Base-by-base conservation (phyloP, 331 rosid genomes). In the Acacia pycnantha region DNA sequence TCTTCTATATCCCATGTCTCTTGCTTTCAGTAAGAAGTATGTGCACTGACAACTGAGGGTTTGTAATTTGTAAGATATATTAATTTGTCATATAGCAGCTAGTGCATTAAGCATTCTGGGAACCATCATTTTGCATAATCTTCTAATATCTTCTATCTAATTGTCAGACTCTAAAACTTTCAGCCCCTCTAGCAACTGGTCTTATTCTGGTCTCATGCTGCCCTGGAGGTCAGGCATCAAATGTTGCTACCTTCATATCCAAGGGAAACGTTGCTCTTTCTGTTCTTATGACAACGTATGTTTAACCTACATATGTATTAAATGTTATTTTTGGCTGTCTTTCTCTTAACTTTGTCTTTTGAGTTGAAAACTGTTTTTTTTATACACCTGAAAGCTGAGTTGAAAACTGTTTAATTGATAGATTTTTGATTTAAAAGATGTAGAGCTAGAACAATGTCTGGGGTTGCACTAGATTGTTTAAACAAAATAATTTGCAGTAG, bases 211-310 rank as follows among this genome's bases (percentile, higher is more conserved):
- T 95, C 79, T 92, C 99, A 35, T 93, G 99, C 90, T 95, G 99
- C 90, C 98, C 98, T 76, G 98, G 98, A 82, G 97, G 98, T 70
- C 98, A 95, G 88, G 99, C 99, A 62, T 95, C 99, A 82, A 93
- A 95, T 77, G 99, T 93, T 82, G 97, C 99, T 22, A 95, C 98
- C 70, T 93, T 90, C 88, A 93, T 95, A 82, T 90, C 97, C 31
- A 95, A 91, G 85, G 99, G 99, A 85, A 95, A 95, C 68, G 97
- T 95, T 47, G 99, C 99, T 66, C 94, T 95, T 62, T 95, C 98
- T 71, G 98, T 95, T 89, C 97, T 95, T 66, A 92, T 93, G 97
- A 93, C 97, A 73, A 95, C 91, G 99, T 93, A 92, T 80, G 91
- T 78, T 74, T 83, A 47, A 74, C 51, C 53, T 40, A 41, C 78